Percentiles rank a stretch among this genome's conserved stretches.
Conservation (phyloP, 2,329 filamentous ascomycete species). For the Arthrocladium fulminans region DNA sequence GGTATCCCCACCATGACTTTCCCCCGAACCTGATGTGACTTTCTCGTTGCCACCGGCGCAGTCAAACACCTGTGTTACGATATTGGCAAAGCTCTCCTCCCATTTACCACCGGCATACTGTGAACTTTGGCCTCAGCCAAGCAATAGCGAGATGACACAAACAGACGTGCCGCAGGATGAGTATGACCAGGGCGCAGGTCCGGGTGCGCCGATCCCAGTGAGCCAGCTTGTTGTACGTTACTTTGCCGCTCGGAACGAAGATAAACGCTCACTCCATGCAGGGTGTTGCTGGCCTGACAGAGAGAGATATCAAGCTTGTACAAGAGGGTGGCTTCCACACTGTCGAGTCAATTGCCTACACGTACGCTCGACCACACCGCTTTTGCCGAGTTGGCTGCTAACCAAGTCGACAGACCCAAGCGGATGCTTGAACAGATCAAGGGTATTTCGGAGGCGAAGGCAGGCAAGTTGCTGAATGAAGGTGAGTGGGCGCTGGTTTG, state of each 20-base stretch:
- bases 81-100: too few relatives aligned
- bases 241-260: constrained; percentile 6
- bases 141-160: constrained; percentile 18
- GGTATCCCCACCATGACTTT: not conserved
- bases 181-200: constrained; percentile 61
- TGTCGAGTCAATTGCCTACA: constrained; percentile 92
- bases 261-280: constrained; percentile 33
- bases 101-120: too few relatives aligned
- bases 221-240: constrained; percentile 67
- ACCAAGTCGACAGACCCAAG: constrained; percentile 43
- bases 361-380: constrained; percentile 43
- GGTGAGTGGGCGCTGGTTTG: constrained; percentile 46
- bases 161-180: constrained; percentile 19
- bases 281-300: constrained; percentile 84
- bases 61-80: too few relatives aligned
- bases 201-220: constrained; percentile 88
- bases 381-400: not conserved
- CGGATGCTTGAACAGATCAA: constrained; percentile 89
- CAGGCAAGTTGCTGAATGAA: constrained; percentile 80
- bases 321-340: constrained; percentile 90
- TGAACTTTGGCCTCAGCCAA: not conserved
- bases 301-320: constrained; percentile 87
- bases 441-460: constrained; percentile 95
- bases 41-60: too few relatives aligned
- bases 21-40: too few relatives aligned